Conservation (phyloP, 169 alveolate genomes). For the Cryptosporidium felis region DNA sequence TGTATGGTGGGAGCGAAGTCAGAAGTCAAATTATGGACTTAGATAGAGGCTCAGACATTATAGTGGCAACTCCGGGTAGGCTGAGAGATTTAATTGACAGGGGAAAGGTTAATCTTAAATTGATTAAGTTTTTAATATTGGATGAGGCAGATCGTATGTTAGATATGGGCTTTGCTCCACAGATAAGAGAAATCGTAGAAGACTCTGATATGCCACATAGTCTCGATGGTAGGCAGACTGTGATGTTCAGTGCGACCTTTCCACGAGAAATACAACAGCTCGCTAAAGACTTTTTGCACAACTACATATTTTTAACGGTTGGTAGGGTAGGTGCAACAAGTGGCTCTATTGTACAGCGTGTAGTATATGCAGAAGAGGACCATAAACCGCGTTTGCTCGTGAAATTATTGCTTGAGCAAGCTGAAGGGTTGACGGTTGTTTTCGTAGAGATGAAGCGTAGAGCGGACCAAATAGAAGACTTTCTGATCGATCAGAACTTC, state of each 20-base stretch:
- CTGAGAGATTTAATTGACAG: conserved; percentile 88
- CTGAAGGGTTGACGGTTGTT: conserved; percentile 78
- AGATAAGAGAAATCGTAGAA: conserved; percentile 83
- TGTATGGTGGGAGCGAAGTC: conserved; percentile 92
- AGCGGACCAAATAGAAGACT: conserved; percentile 88
- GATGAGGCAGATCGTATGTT: conserved; percentile 96
- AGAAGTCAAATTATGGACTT: conserved; percentile 88
- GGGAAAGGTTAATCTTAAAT: conserved; percentile 79
- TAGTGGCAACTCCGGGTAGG: conserved; percentile 97
- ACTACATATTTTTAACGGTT: conserved; percentile 87
- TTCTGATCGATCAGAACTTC: conserved; percentile 81
- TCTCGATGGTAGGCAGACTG: conserved; percentile 85
- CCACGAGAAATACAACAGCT: conserved; percentile 91
- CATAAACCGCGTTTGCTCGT: conserved; percentile 83
- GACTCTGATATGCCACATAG: conserved; percentile 83
- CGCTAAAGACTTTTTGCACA: conserved; percentile 87
- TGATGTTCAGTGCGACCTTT: conserved; percentile 93
- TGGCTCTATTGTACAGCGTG: conserved; percentile 91
- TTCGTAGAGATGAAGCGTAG: conserved; percentile 89
- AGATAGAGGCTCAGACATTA: conserved; percentile 94
- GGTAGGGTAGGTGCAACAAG: conserved; percentile 93
- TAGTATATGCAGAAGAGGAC: conserved; percentile 87
- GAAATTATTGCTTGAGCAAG: conserved; percentile 82
- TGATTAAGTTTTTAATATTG: conserved; percentile 85
- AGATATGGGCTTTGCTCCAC: conserved; percentile 95